Evolutionary conservation across 192 early-diverging fungal species (phyloP).

Genomic region (Coemansia sp.): DNA sequence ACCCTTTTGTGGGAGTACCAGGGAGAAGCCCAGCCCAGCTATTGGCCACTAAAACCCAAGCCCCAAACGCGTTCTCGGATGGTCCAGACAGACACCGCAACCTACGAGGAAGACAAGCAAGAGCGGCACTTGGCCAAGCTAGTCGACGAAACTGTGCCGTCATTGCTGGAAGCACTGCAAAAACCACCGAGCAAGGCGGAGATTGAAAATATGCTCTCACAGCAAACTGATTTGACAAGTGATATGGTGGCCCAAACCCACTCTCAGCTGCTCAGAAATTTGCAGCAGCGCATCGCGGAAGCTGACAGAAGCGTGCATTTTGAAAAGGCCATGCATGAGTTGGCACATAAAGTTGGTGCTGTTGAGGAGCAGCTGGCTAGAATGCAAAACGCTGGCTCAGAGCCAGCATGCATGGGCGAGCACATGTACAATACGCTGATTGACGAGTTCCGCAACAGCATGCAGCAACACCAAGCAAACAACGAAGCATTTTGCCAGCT

Average conservation of each 20-base stretch:
- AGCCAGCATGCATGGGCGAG: too few species aligned
- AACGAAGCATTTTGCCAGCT: too few species aligned
- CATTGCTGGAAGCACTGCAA: constrained; percentile 19
- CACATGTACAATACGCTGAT: too few species aligned
- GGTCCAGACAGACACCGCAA: constrained; percentile 12
- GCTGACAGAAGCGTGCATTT: background rate
- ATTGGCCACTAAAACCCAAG: background rate
- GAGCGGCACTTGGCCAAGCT: constrained; percentile 16
- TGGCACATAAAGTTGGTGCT: background rate
- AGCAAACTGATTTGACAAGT: background rate
- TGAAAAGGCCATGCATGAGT: constrained; percentile 3
- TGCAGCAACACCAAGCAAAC: too few species aligned
- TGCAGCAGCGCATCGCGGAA: constrained; percentile 3
- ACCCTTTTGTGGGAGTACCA: constrained; percentile 30
- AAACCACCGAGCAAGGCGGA: background rate
- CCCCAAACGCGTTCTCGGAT: background rate
- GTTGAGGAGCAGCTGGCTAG: constrained; percentile 10
- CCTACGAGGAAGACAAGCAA: constrained; percentile 2
- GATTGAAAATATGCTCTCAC: background rate
- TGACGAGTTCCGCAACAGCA: too few species aligned
- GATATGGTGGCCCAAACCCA: constrained; percentile 9
- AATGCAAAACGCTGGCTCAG: background rate
- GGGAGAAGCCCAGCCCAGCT: constrained; percentile 10
- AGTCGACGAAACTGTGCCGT: constrained; percentile 23
- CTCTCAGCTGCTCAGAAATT: background rate